Evolutionary conservation across 2,329 filamentous ascomycete genomes (phyloP).

Genomic region (Trichoderma koningiopsis): DNA sequence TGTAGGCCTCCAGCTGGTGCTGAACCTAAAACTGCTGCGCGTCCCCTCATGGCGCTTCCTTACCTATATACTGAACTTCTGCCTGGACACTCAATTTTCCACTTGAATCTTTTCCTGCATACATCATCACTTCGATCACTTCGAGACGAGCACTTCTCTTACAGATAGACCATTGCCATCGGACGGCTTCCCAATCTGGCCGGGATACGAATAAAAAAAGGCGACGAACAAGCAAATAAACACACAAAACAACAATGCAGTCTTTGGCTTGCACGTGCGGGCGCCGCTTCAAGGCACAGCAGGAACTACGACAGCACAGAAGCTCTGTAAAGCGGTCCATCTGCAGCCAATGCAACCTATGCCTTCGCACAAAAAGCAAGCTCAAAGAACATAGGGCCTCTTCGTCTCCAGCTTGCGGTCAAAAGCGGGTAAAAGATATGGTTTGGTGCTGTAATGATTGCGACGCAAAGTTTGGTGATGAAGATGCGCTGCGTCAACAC

Average conservation of each 20-base stretch:
- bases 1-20: slow-evolving; percentile 12
- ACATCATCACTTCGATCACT: not conserved
- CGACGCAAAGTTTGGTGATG: not conserved
- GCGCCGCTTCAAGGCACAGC: not conserved
- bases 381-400: not conserved
- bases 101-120: not conserved
- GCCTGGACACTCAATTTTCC: not conserved
- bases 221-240: not conserved
- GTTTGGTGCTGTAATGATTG: not conserved
- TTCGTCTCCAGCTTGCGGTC: not conserved
- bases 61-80: not conserved
- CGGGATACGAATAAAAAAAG: not conserved
- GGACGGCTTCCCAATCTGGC: not conserved
- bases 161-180: not conserved
- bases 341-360: slow-evolving; percentile 6
- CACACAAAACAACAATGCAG: not conserved
- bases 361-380: not conserved
- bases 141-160: not conserved
- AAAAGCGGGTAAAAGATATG: not conserved
- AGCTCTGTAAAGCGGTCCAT: not conserved
- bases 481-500: not conserved
- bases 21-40: slow-evolving; percentile 2
- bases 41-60: not conserved
- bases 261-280: not conserved
- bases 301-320: not conserved